Conservation (phyloP, 345 rosid genomes). For the Pugionium dolabratum region DNA sequence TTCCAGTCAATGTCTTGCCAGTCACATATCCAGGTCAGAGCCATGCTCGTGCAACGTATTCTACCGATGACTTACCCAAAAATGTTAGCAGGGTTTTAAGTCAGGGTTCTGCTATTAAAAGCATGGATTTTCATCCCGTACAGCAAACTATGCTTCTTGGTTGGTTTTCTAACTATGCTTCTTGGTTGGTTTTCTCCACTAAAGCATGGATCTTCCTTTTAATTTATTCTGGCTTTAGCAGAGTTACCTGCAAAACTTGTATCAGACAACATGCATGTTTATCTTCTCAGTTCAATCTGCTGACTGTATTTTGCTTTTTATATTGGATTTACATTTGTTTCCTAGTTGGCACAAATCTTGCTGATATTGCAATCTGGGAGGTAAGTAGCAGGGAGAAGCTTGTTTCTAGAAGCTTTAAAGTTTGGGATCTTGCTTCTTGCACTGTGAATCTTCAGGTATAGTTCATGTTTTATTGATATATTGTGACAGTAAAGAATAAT, state of each 20-base stretch:
- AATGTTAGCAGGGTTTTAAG: slow-evolving; percentile 50
- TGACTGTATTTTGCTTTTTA: slow-evolving; percentile 1
- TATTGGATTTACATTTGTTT: slow-evolving; percentile 25
- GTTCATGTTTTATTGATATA: slow-evolving; percentile 22
- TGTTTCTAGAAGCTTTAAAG: slow-evolving; percentile 56
- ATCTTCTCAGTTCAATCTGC: slow-evolving; percentile 34
- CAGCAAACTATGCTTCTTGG: slow-evolving; percentile 69
- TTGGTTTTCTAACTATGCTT: slow-evolving; percentile 49
- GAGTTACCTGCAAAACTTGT: slow-evolving; percentile 15
- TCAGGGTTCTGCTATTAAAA: slow-evolving; percentile 56
- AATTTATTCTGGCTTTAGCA: not conserved
- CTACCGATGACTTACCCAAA: slow-evolving; percentile 59
- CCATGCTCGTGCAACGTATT: slow-evolving; percentile 56
- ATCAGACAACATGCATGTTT: slow-evolving; percentile 8
- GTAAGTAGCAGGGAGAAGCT: slow-evolving; percentile 52
- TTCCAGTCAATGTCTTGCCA: slow-evolving; percentile 51
- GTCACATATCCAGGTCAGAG: slow-evolving; percentile 51
- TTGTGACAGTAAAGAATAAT: slow-evolving; percentile 13
- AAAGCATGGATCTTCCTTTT: slow-evolving; percentile 12
- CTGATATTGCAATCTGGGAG: slow-evolving; percentile 69
- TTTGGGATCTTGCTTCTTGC: slow-evolving; percentile 65
- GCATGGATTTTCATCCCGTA: slow-evolving; percentile 86
- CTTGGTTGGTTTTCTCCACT: slow-evolving; percentile 52
- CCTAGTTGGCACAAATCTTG: slow-evolving; percentile 63
- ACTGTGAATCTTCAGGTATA: slow-evolving; percentile 43